Base-by-base conservation (phyloP, 768 basidiomycete species). In the Termitomyces bulborhizus region DNA sequence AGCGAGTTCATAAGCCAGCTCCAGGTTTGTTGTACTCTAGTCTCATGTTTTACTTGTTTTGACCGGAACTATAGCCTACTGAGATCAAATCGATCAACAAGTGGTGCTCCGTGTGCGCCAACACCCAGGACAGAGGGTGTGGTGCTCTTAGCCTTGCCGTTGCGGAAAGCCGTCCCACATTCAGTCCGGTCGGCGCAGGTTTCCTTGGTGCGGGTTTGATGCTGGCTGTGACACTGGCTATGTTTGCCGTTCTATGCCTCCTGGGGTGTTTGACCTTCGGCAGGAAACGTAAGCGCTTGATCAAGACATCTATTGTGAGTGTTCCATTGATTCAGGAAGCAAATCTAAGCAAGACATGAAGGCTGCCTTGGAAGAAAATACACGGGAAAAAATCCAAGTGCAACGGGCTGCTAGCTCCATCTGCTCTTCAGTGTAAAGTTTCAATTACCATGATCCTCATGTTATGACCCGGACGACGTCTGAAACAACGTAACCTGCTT, bases 151-250 rank as follows among this genome's bases (percentile, higher is more conserved):
- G 71, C 9, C 60, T 70, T n/a, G 76, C 74, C 26, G 53, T 58
- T n/a, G 61, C 59, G 36, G 47, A 57, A 26, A 57, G 64, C 18
- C 71, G 74, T 45, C 68, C 73, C 40, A 61, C 58, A 12, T 75
- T 85, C 59, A 74, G 73, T 57, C 76, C 74, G 0, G 75, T 85
- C 7, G 85, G 82, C 6, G 84, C 85, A n/a, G 85, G 85, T 1
- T 82, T 85, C 69, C 70, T 87, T 13, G 85, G 85, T 29, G 85
- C 85, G 3, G 80, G 81, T 12, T 62, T 85, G 56, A 76, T 76
- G 12, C 61, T 82, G 39, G 76, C 68, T 4, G 71, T 80, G 11
- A 67, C 67, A 41, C 59, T 76, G 32, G 57, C 70, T 12, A 67
- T 76, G 58, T 60, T 80, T 16, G 69, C 62, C 3, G 56, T 72